A percentile compares a stretch with the other conserved stretches of the same genome.
phyloP scores from a whole-genome alignment of 805 yeast genomes.

The Starmerella vaccinii region DNA sequence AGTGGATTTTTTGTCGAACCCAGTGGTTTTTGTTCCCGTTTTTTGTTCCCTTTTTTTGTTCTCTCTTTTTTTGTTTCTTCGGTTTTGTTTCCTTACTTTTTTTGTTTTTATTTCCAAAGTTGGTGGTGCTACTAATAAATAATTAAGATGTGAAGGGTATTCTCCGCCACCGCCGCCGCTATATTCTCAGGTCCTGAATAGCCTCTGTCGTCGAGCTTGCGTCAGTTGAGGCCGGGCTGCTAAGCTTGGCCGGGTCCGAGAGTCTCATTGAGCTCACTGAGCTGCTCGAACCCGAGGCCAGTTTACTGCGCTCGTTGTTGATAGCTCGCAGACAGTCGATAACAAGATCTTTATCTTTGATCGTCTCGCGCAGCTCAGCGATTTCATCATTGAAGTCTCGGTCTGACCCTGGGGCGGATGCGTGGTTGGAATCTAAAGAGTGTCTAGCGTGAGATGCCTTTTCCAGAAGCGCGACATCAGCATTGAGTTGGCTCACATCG shows the following conservation, averaged over 20 bases:
- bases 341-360: constrained; percentile 14
- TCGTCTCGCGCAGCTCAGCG: constrained; percentile 43
- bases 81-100: not conserved
- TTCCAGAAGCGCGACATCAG: constrained; percentile 16
- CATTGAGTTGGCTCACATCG: constrained; percentile 19
- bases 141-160: too few species aligned
- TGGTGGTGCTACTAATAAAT: too few species aligned
- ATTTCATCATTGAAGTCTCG: constrained; percentile 62
- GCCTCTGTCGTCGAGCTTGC: constrained; percentile 6
- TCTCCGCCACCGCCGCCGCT: not conserved
- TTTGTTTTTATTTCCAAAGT: not conserved
- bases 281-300: not conserved
- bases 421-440: not conserved
- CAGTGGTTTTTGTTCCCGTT: too few species aligned
- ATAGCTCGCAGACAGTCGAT: constrained; percentile 11
- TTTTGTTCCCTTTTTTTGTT: too few species aligned
- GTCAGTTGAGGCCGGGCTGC: not conserved
- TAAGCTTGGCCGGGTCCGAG: not conserved
- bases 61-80: not conserved
- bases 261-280: not conserved
- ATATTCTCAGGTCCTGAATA: constrained; percentile 13
- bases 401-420: constrained; percentile 26
- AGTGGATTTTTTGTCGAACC: constrained; percentile 2
- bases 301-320: constrained; percentile 2
- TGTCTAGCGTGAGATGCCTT: not conserved